Evolutionary conservation across 1,284 basidiomycete genomes (phyloP).

Genomic region (Fomes fomentarius): DNA sequence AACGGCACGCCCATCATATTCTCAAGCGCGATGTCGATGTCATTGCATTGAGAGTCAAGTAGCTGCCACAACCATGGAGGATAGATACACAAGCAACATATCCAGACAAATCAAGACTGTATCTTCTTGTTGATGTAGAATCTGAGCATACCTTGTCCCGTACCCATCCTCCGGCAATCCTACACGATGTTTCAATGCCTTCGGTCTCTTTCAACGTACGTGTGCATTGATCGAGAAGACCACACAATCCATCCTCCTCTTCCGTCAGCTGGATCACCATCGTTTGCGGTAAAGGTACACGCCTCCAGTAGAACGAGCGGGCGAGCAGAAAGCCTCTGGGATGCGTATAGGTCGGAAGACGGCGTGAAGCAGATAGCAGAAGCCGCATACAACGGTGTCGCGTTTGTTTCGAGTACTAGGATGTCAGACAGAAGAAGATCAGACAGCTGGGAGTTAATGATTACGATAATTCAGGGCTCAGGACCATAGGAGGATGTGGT

Average conservation of each 20-base stretch:
- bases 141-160: conserved; percentile 88
- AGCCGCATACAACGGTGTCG: conserved; percentile 8
- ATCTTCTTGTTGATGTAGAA: too few species aligned
- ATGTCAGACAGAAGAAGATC: too few species aligned
- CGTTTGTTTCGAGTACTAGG: too few species aligned
- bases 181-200: conserved; percentile 65
- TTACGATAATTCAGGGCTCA: too few species aligned
- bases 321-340: not conserved
- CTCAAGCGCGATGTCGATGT: conserved; percentile 92
- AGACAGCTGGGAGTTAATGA: too few species aligned
- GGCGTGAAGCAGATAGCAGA: not conserved
- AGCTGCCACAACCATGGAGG: conserved; percentile 55
- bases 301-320: conserved; percentile 16
- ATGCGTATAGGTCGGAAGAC: not conserved
- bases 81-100: not conserved
- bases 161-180: conserved; percentile 97
- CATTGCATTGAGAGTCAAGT: conserved; percentile 82
- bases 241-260: conserved; percentile 60
- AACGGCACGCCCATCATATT: conserved; percentile 92
- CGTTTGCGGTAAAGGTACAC: conserved; percentile 23
- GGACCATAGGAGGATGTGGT: too few species aligned
- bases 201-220: conserved; percentile 52
- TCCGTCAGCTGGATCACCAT: conserved; percentile 54
- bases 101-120: not conserved
- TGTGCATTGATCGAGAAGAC: conserved; percentile 71